A percentile compares a stretch with the other conserved stretches of the same genome.
Conservation (phyloP, 208 protist genomes). For the Kentomonas sorsogonicus region DNA sequence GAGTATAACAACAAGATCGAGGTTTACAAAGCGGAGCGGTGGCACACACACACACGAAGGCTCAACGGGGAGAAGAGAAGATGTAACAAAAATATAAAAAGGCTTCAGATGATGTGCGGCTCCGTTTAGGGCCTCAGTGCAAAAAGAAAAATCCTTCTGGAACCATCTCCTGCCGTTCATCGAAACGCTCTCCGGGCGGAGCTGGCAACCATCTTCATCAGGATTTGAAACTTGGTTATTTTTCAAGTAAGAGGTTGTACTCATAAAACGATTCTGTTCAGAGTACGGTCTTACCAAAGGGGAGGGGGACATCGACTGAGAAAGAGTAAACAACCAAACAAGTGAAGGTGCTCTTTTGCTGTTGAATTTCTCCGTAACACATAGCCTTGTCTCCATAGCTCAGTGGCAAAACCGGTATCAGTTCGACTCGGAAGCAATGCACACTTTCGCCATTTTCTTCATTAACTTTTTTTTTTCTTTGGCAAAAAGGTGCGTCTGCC, state of each 20-base stretch:
- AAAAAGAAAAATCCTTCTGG: no score
- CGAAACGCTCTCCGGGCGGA: constrained; percentile 65
- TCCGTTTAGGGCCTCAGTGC: no score
- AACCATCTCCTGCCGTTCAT: constrained; percentile 65
- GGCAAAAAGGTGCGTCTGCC: not conserved
- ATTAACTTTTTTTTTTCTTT: not conserved
- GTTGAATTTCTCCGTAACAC: not conserved
- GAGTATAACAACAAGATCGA: no score
- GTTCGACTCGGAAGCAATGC: constrained; percentile 46
- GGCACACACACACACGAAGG: no score
- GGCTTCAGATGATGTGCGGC: no score
- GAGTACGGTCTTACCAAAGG: constrained; percentile 56
- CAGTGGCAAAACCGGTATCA: constrained; percentile 30
- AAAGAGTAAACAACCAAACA: constrained; percentile 1
- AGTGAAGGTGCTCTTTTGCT: no score
- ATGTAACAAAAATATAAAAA: no score
- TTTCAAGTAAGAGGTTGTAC: constrained; percentile 80
- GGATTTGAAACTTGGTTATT: constrained; percentile 69
- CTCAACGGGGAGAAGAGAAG: no score
- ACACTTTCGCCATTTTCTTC: constrained; percentile 1
- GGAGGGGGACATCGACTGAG: not conserved
- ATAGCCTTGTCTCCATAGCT: constrained; percentile 2
- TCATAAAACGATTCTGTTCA: constrained; percentile 85
- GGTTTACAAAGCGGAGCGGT: no score
- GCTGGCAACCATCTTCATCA: constrained; percentile 71